Base-by-base conservation (phyloP, 345 rosid species). In the Citrus reticulata region DNA sequence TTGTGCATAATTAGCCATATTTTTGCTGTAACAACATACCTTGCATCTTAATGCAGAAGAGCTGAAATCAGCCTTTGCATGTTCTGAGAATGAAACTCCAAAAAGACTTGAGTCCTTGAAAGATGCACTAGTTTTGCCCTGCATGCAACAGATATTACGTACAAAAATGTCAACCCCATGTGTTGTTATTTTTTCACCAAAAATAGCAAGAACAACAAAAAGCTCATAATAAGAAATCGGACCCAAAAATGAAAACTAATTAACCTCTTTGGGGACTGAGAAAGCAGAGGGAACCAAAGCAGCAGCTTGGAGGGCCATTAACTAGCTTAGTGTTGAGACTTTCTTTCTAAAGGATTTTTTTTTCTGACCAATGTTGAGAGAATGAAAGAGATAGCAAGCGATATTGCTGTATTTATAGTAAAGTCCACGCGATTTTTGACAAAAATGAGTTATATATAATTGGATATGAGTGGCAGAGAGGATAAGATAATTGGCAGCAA, bases 271-370 rank as follows among this genome's bases (percentile, higher is more conserved):
- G 46, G 85, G 89, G 59, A 84, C 69, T 70, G 86, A 77, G 82
- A 90, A 86, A 80, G 93, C 81, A 77, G 93, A 90, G 77, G 94
- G 86, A 68, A 88, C 85, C 86, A 93, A 87, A 74, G 96, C 89
- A 86, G 96, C 86, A 79, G 98, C 86, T 81, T 85, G 95, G 63
- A 92, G 91, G 74, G 94, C 93, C 97, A 93, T 93, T 35, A 71
- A 34, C 14, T 55, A 67, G 35, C 60, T 66, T 3, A 29, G 49
- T 29, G 62, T 46, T n/a, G 10, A 46, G 14, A 14, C 22, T 27
- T 27, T 9, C 32, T 19, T 37, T 10, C 9, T 51, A 1, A 2
- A 30, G 35, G 80, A 54, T 60, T 6, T 25, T 74, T 65, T 19
- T 13, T 25, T 2, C 3, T 3, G 4, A 7, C 57, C 14, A 58